Evolutionary conservation across 73 alveolate species (phyloP).

Genomic region (Paramecium octaurelia): DNA sequence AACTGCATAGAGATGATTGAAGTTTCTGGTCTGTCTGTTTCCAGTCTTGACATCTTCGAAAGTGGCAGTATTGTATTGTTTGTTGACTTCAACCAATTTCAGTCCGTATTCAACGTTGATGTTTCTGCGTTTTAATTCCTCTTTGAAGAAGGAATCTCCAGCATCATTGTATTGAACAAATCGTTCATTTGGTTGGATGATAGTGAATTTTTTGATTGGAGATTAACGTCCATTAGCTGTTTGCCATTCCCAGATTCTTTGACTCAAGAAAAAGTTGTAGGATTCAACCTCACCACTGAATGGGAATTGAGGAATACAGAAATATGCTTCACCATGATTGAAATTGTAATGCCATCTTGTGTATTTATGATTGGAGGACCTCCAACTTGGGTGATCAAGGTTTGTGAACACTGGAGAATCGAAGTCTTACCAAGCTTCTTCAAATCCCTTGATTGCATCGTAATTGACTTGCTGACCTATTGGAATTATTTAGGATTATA

Average conservation of each 20-base stretch:
- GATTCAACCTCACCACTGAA: conserved; percentile 62
- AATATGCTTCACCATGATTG: conserved; percentile 59
- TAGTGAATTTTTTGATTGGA: conserved; percentile 42
- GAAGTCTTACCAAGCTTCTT: conserved; percentile 62
- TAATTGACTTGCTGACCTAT: conserved; percentile 66
- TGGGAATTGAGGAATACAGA: conserved; percentile 63
- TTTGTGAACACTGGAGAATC: conserved; percentile 53
- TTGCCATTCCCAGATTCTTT: conserved; percentile 56
- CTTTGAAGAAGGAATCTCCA: conserved; percentile 61
- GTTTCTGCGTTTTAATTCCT: conserved; percentile 39
- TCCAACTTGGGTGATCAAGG: conserved; percentile 56
- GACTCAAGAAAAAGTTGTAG: conserved; percentile 48
- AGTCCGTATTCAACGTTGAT: conserved; percentile 59
- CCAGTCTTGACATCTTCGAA: conserved; percentile 58
- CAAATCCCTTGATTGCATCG: conserved; percentile 73
- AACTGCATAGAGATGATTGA: conserved; percentile 40
- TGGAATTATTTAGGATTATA: background rate
- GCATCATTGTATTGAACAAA: conserved; percentile 58
- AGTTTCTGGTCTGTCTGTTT: conserved; percentile 9
- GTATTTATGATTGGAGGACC: conserved; percentile 54
- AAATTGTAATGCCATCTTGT: conserved; percentile 45
- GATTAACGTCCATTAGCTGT: conserved; percentile 53
- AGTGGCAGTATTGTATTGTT: conserved; percentile 46
- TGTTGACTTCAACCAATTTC: conserved; percentile 48
- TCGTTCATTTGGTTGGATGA: conserved; percentile 53